A percentile compares a stretch with the other conserved stretches of the same genome.
Evolutionary conservation across 1,284 basidiomycete species (phyloP).

Genomic region (Trametes polyzona): DNA sequence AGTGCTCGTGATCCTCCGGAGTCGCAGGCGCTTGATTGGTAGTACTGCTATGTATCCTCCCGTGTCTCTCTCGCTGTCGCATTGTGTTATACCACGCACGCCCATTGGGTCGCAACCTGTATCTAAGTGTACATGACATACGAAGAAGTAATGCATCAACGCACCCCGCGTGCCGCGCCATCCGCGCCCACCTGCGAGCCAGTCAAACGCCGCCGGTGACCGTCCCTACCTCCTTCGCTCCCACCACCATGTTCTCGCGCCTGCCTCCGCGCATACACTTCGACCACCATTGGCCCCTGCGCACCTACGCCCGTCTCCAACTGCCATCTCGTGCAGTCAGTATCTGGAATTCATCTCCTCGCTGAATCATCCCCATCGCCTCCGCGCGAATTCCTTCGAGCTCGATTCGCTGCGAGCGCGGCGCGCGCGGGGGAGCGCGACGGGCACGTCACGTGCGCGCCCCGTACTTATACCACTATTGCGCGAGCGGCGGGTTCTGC

Average conservation of each 20-base stretch:
- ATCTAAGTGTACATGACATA: conserved; percentile 21
- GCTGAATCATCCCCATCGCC: conserved; percentile 24
- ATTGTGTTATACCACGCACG: conserved; percentile 23
- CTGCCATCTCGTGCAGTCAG: background rate
- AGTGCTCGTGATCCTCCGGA: background rate
- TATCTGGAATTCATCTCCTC: conserved; percentile 23
- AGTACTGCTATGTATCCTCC: background rate
- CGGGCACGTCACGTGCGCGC: conserved; percentile 23
- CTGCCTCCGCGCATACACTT: conserved; percentile 16
- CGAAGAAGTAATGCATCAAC: conserved; percentile 13
- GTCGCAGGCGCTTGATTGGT: conserved; percentile 2
- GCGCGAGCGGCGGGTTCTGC: conserved; percentile 15
- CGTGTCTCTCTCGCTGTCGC: conserved; percentile 11
- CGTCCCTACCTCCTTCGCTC: conserved; percentile 1
- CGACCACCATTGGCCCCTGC: conserved; percentile 15
- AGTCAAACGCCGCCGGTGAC: conserved; percentile 20
- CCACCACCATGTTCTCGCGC: background rate
- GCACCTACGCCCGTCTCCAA: background rate
- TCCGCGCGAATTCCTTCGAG: conserved; percentile 7
- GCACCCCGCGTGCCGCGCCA: conserved; percentile 9
- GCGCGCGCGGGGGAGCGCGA: conserved; percentile 4
- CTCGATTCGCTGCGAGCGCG: conserved; percentile 21
- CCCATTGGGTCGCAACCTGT: conserved; percentile 22
- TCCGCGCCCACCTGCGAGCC: conserved; percentile 6
- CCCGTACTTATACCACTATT: conserved; percentile 28